Base-by-base conservation (phyloP, 2,329 filamentous ascomycete species). In the Colletotrichum orchidophilum region DNA sequence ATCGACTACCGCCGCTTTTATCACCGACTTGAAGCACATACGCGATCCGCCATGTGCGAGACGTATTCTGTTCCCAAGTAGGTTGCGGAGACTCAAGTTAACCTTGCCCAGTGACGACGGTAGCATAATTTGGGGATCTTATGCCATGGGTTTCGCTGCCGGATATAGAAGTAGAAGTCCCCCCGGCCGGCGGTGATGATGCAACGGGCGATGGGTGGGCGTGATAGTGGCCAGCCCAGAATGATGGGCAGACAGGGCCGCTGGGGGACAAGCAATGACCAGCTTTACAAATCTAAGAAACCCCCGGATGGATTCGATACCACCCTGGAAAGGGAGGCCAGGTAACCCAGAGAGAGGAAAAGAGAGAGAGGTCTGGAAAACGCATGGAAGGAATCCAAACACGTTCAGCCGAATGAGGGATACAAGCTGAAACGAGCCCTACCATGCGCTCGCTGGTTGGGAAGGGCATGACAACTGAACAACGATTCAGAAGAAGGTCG, bases 71-170 rank as follows among this genome's bases (percentile, higher is more conserved):
- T 85, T 83, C 82, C 83, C 82, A 81, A 82, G 79, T 77, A 76
- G 74, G 77, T 75, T 80, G 80, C 80, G 81, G 81, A 81, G 81
- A 80, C 79, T 78, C 76, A 78, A 78, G 79, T 81, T 79, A 70
- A 82, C 81, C 81, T 83, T 83, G 83, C 77, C 82, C 80, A 82
- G 82, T 81, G 80, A 82, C 83, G 83, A 84, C 83, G 81, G 83
- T 82, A 84, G 85, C 83, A 87, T 87, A 88, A 88, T 86, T 87
- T 86, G 86, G 82, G 81, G 83, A 87, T 87, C 84, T 88, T 87
- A 88, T 87, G 86, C 85, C 83, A 85, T 85, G 82, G 64, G 82
- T 79, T 77, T 79, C 78, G 80, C 80, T 84, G 80, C 84, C 82
- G 81, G 82, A 86, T 87, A 85, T 87, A 86, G 84, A 85, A 86